A percentile compares a stretch with the other conserved stretches of the same genome.
These are phyloP conservation scores for Monosporascus sp. DNA, from an alignment of 2,329 filamentous ascomycete species.

Conservation along the genomic window DNA sequence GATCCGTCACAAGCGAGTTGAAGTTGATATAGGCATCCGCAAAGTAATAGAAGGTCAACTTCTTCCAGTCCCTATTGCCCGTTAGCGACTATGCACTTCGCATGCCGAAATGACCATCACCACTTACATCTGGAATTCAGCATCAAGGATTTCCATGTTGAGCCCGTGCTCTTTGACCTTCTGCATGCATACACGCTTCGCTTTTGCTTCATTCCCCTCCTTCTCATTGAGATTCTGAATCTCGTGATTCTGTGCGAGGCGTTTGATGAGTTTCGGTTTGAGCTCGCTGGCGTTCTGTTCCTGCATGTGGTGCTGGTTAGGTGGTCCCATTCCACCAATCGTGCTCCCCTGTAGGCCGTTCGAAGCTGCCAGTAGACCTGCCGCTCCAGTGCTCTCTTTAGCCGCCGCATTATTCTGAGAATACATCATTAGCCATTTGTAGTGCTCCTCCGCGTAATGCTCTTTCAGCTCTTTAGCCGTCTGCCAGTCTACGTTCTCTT, in stretches of 20 bases:
- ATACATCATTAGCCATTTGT: conserved; percentile 99
- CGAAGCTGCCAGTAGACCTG: conserved; percentile 58
- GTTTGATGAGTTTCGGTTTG: conserved; percentile 95
- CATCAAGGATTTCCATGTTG: conserved; percentile 98
- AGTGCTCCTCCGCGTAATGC: conserved; percentile 90
- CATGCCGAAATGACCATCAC: not conserved
- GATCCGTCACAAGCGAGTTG: conserved; percentile 91
- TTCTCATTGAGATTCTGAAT: conserved; percentile 87
- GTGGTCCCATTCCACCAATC: conserved; percentile 72
- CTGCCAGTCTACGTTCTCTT: conserved; percentile 82
- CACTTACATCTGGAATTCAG: conserved; percentile 93
- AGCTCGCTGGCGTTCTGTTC: conserved; percentile 69
- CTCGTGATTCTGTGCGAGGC: conserved; percentile 86
- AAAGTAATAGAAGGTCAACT: conserved; percentile 98
- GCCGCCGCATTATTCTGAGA: conserved; percentile 68
- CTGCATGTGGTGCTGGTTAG: conserved; percentile 67
- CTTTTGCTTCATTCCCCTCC: conserved; percentile 95
- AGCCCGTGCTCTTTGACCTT: conserved; percentile 93
- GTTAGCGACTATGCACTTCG: conserved; percentile 16
- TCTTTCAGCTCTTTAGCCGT: conserved; percentile 85
- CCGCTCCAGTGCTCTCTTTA: conserved; percentile 51
- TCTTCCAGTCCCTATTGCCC: conserved; percentile 83
- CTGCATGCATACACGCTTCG: conserved; percentile 92
- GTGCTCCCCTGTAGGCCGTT: conserved; percentile 63
- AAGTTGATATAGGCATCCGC: conserved; percentile 98